Evolutionary conservation across 371 early-diverging fungal genomes (phyloP).

Genomic region (Caulochytrium protostelioides): DNA sequence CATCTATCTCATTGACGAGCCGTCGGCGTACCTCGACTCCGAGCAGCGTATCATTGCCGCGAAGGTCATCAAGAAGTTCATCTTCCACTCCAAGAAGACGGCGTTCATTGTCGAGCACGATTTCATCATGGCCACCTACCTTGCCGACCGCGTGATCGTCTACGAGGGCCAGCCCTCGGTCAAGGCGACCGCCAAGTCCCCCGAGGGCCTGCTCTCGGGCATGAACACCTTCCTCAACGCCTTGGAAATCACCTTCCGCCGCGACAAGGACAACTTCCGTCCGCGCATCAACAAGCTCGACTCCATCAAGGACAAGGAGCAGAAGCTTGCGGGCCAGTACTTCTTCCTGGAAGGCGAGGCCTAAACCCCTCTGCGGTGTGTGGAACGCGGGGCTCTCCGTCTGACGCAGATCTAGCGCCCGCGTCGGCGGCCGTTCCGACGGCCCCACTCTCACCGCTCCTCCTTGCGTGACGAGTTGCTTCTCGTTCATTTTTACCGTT

Average conservation of each 20-base stretch:
- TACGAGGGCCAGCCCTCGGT: constrained; percentile 90
- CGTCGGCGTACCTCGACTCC: constrained; percentile 98
- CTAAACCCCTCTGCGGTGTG: too few relatives aligned
- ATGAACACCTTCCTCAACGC: constrained; percentile 96
- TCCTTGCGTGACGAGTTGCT: too few relatives aligned
- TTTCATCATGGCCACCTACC: constrained; percentile 99
- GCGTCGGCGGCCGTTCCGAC: too few relatives aligned
- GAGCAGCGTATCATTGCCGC: constrained; percentile 98
- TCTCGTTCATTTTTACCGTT: too few relatives aligned
- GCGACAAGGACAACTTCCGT: constrained; percentile 96
- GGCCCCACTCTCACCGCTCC: too few relatives aligned
- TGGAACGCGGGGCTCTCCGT: too few relatives aligned
- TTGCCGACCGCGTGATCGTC: constrained; percentile 97
- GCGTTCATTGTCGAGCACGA: constrained; percentile 99
- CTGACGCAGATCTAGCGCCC: too few relatives aligned
- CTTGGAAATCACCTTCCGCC: constrained; percentile 95
- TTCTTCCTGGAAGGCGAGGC: constrained; percentile 64
- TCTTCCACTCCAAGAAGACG: constrained; percentile 90
- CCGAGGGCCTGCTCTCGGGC: constrained; percentile 80
- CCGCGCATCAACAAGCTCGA: constrained; percentile 98
- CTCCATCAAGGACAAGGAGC: constrained; percentile 95
- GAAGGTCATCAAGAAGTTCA: constrained; percentile 97
- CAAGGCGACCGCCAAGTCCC: constrained; percentile 60
- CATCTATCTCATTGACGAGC: constrained; percentile 98
- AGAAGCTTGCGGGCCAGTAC: constrained; percentile 82